Evolutionary conservation across 176 grass and related monocot genomes (phyloP), one percentile per base, ranked within the genome.

Genomic region (Pharus latifolius): DNA sequence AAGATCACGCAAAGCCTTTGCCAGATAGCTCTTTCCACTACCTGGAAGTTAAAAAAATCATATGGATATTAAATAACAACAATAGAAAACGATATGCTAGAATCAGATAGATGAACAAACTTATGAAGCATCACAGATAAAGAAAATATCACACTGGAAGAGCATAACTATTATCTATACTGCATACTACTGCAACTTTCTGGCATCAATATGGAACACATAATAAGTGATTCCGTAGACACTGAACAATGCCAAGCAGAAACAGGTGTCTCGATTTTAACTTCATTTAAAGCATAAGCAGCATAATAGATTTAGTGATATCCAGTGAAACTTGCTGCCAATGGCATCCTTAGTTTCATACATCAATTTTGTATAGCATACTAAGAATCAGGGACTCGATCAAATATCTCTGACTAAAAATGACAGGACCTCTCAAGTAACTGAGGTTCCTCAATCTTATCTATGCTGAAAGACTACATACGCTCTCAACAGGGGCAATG

Each of bases 21-120:
- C 94, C 49, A 98, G 74, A 72, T 98, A 98, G 67, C 94, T 93
- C 74, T 98, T 98, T 58, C 94, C 94, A 85, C 94, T 98, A 85
- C 94, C 94, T 98, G 68, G 17, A 83, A 25, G 48, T 82, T 72
- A 67, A 48, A 60, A 12, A 64, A 12, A 26, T 42, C n/a, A 50
- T 65, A 22, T 27, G 19, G 72, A 67, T 23, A 55, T 41, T 53
- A 69, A 15, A 60, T 60, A 12, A 49, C 7, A 74, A 47, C 9
- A 12, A 29, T 7, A 60, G 53, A 67, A 27, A 75, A 78, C 20
- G 52, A 58, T 10, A 51, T 41, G 15, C 23, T 32, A 22, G 22
- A 17, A 56, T 20, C 11, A 10, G 19, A 38, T 30, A 25, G 11
- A 20, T 64, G 14, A 68, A 81, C 53, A 58, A 60, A 70, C 27